Percentiles rank a stretch among this genome's conserved stretches.
These are phyloP conservation scores for Yamadazyma scolyti DNA, from an alignment of 805 yeast genomes.

Conservation along the genomic window DNA sequence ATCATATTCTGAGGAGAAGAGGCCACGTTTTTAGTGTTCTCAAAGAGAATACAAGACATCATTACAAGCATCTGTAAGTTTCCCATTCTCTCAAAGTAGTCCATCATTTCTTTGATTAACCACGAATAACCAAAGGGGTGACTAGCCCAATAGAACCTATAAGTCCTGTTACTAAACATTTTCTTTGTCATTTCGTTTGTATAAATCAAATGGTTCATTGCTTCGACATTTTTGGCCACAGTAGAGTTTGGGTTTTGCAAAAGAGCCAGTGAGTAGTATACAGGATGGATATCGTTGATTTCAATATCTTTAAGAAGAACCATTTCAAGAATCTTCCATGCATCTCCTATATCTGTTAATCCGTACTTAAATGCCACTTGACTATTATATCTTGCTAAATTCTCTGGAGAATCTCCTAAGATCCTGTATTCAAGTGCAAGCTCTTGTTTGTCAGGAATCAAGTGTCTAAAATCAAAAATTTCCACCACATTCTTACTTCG, in stretches of 20 bases:
- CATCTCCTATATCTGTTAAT: slow-evolving; percentile 58
- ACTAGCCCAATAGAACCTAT: slow-evolving; percentile 65
- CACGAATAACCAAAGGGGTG: slow-evolving; percentile 74
- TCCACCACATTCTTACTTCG: slow-evolving; percentile 53
- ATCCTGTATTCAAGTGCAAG: slow-evolving; percentile 65
- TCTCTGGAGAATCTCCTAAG: slow-evolving; percentile 60
- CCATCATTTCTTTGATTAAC: slow-evolving; percentile 59
- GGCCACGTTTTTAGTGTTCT: slow-evolving; percentile 24
- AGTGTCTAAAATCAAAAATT: slow-evolving; percentile 59
- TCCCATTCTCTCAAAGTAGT: slow-evolving; percentile 57
- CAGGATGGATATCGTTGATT: slow-evolving; percentile 12
- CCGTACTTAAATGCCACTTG: slow-evolving; percentile 64
- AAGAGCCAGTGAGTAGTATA: slow-evolving; percentile 6
- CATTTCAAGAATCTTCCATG: slow-evolving; percentile 65
- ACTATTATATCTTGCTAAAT: slow-evolving; percentile 66
- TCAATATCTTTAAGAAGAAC: slow-evolving; percentile 41
- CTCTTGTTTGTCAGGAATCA: slow-evolving; percentile 73
- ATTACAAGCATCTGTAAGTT: slow-evolving; percentile 89
- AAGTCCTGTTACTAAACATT: slow-evolving; percentile 10
- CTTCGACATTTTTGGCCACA: slow-evolving; percentile 9
- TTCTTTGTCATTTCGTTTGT: slow-evolving; percentile 9
- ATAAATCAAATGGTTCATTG: slow-evolving; percentile 9
- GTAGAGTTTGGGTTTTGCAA: slow-evolving; percentile 7
- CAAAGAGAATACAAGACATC: slow-evolving; percentile 70
- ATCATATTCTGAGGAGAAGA: slow-evolving; percentile 16